Evolutionary conservation across 176 grass and related monocot species (phyloP).

Genomic region (Lolium perenne): DNA sequence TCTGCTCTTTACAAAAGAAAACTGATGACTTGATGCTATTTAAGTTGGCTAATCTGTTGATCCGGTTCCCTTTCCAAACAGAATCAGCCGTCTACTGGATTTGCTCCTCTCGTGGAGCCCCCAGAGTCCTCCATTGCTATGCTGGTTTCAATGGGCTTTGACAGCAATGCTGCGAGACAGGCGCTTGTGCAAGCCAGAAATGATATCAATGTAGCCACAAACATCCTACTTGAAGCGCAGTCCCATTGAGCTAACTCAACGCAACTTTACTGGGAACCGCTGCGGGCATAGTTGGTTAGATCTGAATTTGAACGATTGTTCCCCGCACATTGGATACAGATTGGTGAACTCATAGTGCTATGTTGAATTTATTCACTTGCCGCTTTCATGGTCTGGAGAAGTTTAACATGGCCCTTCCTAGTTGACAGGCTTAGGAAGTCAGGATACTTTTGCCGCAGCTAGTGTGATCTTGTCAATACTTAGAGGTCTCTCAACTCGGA

Average conservation of each 20-base stretch:
- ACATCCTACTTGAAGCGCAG: slow-evolving; percentile 92
- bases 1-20: slow-evolving; percentile 15
- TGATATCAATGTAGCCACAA: slow-evolving; percentile 86
- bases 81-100: slow-evolving; percentile 46
- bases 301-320: slow-evolving; percentile 29
- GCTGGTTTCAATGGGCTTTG: slow-evolving; percentile 94
- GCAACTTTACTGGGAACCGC: slow-evolving; percentile 21
- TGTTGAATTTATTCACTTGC: slow-evolving; percentile 21
- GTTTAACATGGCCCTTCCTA: background rate
- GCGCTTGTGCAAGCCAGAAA: slow-evolving; percentile 82
- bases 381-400: slow-evolving; percentile 14
- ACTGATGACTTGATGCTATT: slow-evolving; percentile 29
- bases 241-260: slow-evolving; percentile 49
- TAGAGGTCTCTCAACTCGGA: slow-evolving; percentile 35
- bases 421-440: slow-evolving; percentile 33
- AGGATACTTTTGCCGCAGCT: slow-evolving; percentile 30
- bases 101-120: slow-evolving; percentile 66
- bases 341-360: background rate
- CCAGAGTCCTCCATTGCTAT: slow-evolving; percentile 80
- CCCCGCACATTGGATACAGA: background rate
- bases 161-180: slow-evolving; percentile 76
- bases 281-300: slow-evolving; percentile 11
- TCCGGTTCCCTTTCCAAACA: slow-evolving; percentile 39
- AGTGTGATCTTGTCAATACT: slow-evolving; percentile 50
- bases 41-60: slow-evolving; percentile 14